These are phyloP conservation scores for Boletus semigastroideus DNA, from an alignment of 1,284 basidiomycete species.

Conservation along the genomic window DNA sequence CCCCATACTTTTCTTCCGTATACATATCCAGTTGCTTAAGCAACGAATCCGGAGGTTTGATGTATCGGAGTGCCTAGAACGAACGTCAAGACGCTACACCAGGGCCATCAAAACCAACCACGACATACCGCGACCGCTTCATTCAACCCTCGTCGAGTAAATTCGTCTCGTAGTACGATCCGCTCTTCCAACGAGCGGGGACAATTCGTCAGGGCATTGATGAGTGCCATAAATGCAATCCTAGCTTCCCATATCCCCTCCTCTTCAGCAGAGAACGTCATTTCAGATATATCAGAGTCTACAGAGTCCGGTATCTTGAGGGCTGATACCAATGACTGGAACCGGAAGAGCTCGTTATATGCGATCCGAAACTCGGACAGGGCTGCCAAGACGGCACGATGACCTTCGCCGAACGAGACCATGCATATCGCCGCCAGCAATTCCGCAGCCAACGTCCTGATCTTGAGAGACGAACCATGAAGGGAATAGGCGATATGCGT, in stretches of 20 bases:
- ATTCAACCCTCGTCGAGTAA: constrained; percentile 77
- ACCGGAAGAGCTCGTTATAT: constrained; percentile 77
- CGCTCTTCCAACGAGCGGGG: constrained; percentile 79
- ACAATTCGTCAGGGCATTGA: constrained; percentile 81
- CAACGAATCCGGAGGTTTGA: constrained; percentile 73
- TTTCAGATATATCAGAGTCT: constrained; percentile 37
- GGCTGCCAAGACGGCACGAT: constrained; percentile 72
- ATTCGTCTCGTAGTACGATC: constrained; percentile 76
- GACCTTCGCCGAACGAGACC: constrained; percentile 70
- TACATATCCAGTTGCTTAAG: constrained; percentile 79
- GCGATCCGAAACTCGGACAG: constrained; percentile 76
- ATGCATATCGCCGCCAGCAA: constrained; percentile 83
- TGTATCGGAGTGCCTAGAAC: constrained; percentile 66
- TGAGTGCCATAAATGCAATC: constrained; percentile 70
- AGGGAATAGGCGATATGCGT: constrained; percentile 75
- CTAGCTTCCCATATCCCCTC: constrained; percentile 82
- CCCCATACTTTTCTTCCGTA: constrained; percentile 85
- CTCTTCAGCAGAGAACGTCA: constrained; percentile 47
- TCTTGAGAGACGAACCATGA: constrained; percentile 65
- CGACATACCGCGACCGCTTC: constrained; percentile 76
- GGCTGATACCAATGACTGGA: constrained; percentile 71
- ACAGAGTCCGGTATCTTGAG: constrained; percentile 56
- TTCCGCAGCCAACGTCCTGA: constrained; percentile 73
- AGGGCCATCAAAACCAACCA: not conserved
- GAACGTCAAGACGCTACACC: not conserved